Evolutionary conservation across 768 basidiomycete species (phyloP), one percentile per base, ranked within the genome.

Genomic region (Psilocybe sp.): DNA sequence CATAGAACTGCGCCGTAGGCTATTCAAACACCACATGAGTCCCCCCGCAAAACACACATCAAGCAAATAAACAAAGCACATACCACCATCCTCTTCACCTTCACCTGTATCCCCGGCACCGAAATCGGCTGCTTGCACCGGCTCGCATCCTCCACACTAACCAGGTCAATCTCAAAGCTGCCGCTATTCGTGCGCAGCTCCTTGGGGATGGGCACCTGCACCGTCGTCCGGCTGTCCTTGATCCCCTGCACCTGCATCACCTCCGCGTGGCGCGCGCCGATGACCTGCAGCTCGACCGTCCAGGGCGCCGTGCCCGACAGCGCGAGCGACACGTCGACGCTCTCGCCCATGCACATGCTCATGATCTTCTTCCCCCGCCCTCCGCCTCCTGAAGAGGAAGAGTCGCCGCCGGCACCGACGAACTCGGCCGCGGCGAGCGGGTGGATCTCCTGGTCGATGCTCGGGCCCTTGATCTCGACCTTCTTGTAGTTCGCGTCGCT

Each of bases 1-100:
- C 84, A 60, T 93, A 93, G 66, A 97, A 96, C 65, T 84, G 84
- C 16, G 76, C 93, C 1, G 91, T 93, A 8, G 96, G 92, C 89
- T 95, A 44, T 10, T 41, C 11, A 8, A 4, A 36, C 14, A 33
- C 44, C 3, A 33, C 20, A 58, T 10, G 15, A 44, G 28, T 39
- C 18, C 12, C 4, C 14, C n/a, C 23, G 7, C 7, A 28, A 28
- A 18, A 14, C 5, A 39, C 11, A 33, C 32, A 9, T 19, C 10
- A 44, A 36, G 33, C 35, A 23, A 36, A n/a, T n/a, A n/a, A n/a
- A n/a, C n/a, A n/a, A n/a, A n/a, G n/a, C 34, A 67, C 74, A 56
- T 60, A 91, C 92, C 76, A 87, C 84, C 13, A 87, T 77, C 54
- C 89, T 73, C 55, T 86, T 81, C 16, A 99, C 93, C 58, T 90